phyloP scores from a whole-genome alignment of 2,329 filamentous ascomycete genomes.

The Podosphaera leucotricha region DNA sequence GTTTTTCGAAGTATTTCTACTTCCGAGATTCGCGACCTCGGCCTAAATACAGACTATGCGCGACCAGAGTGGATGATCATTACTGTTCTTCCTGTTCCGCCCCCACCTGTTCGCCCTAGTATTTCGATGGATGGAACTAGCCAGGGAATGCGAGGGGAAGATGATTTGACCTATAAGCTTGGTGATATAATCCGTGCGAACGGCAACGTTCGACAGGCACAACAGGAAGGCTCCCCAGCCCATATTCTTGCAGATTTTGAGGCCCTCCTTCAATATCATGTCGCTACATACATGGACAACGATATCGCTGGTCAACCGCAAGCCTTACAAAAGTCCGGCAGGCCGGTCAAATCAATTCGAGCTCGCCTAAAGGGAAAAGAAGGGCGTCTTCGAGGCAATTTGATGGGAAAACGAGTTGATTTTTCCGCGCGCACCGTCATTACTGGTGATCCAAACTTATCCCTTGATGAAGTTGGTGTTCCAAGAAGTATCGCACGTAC shows the following conservation, averaged over 20 bases:
- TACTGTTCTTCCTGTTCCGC: constrained; percentile 82
- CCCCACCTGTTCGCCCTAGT: constrained; percentile 84
- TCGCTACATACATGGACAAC: constrained; percentile 99
- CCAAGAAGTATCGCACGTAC: constrained; percentile 81
- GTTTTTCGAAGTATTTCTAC: constrained; percentile 72
- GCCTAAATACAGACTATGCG: constrained; percentile 82
- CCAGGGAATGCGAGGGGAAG: constrained; percentile 80
- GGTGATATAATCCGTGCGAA: constrained; percentile 97
- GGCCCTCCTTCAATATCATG: constrained; percentile 81
- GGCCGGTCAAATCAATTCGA: constrained; percentile 89
- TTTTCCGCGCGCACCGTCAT: constrained; percentile 99
- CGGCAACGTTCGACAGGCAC: constrained; percentile 75
- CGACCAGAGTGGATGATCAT: constrained; percentile 97
- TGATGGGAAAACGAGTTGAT: constrained; percentile 99
- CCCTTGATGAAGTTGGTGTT: constrained; percentile 90
- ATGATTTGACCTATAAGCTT: constrained; percentile 98
- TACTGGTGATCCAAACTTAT: constrained; percentile 91
- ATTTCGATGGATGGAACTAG: constrained; percentile 92
- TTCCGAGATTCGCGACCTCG: constrained; percentile 64
- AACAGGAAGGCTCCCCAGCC: constrained; percentile 72
- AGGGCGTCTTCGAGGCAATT: constrained; percentile 84
- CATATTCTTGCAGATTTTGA: constrained; percentile 87
- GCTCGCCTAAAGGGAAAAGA: constrained; percentile 98
- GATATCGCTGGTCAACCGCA: constrained; percentile 91
- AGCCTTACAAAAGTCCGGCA: constrained; percentile 86